Percentiles rank a stretch among this genome's conserved stretches.
These are phyloP conservation scores for Fusarium bulbicola DNA, from an alignment of 2,329 filamentous ascomycete species.

Conservation along the genomic window DNA sequence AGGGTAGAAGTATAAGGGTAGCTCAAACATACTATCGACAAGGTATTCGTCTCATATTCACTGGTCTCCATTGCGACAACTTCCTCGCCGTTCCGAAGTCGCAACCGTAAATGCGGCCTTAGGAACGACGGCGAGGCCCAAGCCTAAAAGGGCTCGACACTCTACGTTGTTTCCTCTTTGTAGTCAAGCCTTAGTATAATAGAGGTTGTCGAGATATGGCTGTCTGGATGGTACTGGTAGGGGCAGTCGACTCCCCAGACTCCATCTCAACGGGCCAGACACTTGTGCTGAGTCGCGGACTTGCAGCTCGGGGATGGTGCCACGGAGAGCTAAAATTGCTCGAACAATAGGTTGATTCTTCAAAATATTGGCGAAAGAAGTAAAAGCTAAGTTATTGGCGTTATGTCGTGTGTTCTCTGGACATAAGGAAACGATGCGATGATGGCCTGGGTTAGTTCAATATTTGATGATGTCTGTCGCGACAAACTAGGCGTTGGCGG, in stretches of 20 bases:
- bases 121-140: constrained; percentile 33
- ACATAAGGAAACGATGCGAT: constrained; percentile 9
- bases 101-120: constrained; percentile 41
- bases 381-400: constrained; percentile 23
- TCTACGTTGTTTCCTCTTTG: constrained; percentile 1
- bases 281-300: constrained; percentile 34
- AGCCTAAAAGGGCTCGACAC: constrained; percentile 22
- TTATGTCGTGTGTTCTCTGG: neutral
- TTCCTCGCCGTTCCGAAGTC: constrained; percentile 43
- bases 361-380: neutral
- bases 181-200: constrained; percentile 11
- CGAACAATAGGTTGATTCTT: constrained; percentile 2
- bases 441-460: constrained; percentile 15
- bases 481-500: constrained; percentile 29
- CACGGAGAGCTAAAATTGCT: constrained; percentile 28
- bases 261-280: constrained; percentile 52
- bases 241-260: constrained; percentile 42
- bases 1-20: neutral
- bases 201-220: constrained; percentile 26
- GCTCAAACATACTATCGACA: constrained; percentile 59
- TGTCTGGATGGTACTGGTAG: constrained; percentile 32
- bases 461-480: constrained; percentile 39
- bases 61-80: constrained; percentile 68
- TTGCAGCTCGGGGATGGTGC: constrained; percentile 35
- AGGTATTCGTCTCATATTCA: constrained; percentile 70